Conservation (phyloP, 768 basidiomycete genomes). For the Coprinellus aureogranulatus region DNA sequence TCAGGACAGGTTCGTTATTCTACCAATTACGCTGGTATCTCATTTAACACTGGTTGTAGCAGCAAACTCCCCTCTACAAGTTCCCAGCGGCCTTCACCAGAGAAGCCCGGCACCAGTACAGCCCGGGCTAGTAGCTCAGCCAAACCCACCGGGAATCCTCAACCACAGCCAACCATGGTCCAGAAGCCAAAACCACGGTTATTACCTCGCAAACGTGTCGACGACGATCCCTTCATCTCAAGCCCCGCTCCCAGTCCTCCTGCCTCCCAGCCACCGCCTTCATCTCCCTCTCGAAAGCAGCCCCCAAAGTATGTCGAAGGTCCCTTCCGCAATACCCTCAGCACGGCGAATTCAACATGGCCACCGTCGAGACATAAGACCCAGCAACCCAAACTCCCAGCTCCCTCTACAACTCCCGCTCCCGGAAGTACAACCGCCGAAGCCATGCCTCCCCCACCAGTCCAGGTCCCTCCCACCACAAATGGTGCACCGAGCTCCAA, state of each 20-base stretch:
- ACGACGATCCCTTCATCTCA: constrained; percentile 1
- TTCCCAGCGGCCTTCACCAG: too few species aligned
- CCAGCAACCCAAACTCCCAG: neutral
- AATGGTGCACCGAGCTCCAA: neutral
- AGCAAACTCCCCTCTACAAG: too few species aligned
- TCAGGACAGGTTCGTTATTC: too few species aligned
- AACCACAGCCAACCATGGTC: neutral
- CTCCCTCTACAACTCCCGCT: neutral
- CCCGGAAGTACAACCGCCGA: neutral
- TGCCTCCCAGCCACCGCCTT: neutral
- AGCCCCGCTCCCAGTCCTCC: neutral
- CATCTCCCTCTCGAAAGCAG: neutral
- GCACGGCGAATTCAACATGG: neutral
- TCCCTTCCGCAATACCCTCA: neutral
- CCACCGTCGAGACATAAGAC: neutral
- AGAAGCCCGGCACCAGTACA: too few species aligned
- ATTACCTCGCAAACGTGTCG: neutral
- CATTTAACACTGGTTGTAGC: too few species aligned
- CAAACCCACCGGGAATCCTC: too few species aligned
- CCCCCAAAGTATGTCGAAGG: neutral
- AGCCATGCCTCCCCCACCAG: neutral
- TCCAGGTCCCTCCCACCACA: neutral
- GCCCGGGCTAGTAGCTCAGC: too few species aligned
- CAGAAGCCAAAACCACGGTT: neutral
- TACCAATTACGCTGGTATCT: too few species aligned